Conservation (phyloP, 331 rosid genomes). For the Pyrus hybrid region DNA sequence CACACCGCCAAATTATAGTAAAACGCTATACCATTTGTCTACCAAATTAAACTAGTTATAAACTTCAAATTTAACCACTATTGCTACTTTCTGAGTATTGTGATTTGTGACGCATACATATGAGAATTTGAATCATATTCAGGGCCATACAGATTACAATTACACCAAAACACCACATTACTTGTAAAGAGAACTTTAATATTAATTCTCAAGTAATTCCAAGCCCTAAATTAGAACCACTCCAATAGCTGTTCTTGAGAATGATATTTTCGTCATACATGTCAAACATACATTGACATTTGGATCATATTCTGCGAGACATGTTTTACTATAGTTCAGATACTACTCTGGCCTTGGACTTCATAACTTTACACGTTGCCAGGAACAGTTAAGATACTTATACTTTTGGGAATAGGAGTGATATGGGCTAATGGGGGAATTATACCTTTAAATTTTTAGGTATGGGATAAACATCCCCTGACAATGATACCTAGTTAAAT, state of each 20-base stretch:
- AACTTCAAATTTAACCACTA: neutral
- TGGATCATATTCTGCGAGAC: neutral
- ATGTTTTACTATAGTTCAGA: neutral
- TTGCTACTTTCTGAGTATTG: neutral
- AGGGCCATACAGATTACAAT: neutral
- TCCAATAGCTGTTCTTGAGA: neutral
- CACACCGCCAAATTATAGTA: neutral
- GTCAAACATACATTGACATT: neutral
- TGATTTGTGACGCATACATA: neutral
- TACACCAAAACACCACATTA: neutral
- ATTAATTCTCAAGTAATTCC: neutral
- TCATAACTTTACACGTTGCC: neutral
- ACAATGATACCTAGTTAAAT: no score
- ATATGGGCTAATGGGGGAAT: no score
- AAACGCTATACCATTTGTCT: neutral
- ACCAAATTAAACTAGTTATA: neutral
- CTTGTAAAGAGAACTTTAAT: neutral
- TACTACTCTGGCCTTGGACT: neutral
- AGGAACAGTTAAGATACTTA: neutral
- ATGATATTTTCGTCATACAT: neutral
- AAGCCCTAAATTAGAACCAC: neutral
- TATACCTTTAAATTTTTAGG: no score
- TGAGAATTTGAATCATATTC: neutral
- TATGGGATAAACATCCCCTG: no score
- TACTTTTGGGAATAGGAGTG: no score